Base-by-base conservation (phyloP, 1,284 basidiomycete species). In the Papiliotrema flavescens region DNA sequence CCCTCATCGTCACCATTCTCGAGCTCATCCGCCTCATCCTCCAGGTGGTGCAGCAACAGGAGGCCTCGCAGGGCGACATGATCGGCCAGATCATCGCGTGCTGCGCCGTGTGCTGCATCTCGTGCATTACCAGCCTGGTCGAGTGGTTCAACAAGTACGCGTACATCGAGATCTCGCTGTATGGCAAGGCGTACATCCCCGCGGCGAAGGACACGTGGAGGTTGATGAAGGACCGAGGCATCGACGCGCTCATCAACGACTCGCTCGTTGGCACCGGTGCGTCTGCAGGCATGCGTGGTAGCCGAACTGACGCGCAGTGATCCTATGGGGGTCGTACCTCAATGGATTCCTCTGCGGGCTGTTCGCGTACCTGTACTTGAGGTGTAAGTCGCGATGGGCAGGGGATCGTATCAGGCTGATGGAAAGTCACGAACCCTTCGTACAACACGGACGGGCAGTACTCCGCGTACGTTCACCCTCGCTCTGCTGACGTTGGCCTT, bases 181-280 rank as follows among this genome's bases (percentile, higher is more conserved):
- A 92, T 71, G 91, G 91, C 23, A 94, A 95, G 76, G 78, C 85
- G 1, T 95, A 94, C 67, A 49, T 37, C 53, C 49, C 35, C 19
- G 91, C 91, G n/a, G 89, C 91, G 3, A 91, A 89, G 74, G 89
- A 92, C 70, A 91, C 91, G 0, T 95, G 89, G 89, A 80, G 82
- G n/a, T 71, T 93, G 51, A 84, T 94, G 78, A 85, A 84, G 66
- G 87, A 93, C 67, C 83, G 89, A 54, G 91, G 85, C 24, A 87
- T 93, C 62, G 87, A 90, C 66, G 88, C 87, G 1, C 76, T 95
- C 17, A 81, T 92, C 66, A 92, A 94, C 69, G 90, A 94, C 73
- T 88, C 84, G 1, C 80, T 94, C 19, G 86, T 92, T 57, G 84
- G 86, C 64, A 90, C 88, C 2, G 61, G 65, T 69, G 47, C 51